Evolutionary conservation across 148 eudicot species (phyloP).

Genomic region (Diospyros kaki): DNA sequence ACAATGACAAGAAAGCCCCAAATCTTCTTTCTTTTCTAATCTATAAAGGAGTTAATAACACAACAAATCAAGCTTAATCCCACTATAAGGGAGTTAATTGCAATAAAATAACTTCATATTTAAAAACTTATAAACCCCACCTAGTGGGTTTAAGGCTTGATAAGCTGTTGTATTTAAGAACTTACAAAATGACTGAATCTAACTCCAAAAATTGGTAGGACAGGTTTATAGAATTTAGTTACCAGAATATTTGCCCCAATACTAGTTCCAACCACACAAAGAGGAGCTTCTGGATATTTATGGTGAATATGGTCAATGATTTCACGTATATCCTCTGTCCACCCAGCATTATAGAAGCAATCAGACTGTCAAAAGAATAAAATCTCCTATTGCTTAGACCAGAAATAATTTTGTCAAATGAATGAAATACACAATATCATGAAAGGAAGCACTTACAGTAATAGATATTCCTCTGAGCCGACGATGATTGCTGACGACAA

Average conservation of each 20-base stretch:
- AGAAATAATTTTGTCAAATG: not conserved
- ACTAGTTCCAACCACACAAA: constrained; percentile 86
- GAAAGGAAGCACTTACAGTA: constrained; percentile 58
- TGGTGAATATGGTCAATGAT: constrained; percentile 57
- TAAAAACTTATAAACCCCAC: no score
- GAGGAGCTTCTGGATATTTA: constrained; percentile 64
- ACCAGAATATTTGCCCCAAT: constrained; percentile 95
- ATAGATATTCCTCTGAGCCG: constrained; percentile 92
- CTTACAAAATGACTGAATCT: no score
- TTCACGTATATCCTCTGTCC: constrained; percentile 77
- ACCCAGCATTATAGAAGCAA: constrained; percentile 76
- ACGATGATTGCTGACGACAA: constrained; percentile 89
- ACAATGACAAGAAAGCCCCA: no score
- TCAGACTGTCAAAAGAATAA: constrained; percentile 58
- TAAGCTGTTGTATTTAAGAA: no score
- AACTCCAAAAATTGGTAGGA: not conserved
- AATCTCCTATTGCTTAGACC: not conserved
- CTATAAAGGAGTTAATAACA: no score
- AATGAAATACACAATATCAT: not conserved
- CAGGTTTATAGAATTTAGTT: constrained; percentile 8
- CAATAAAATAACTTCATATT: no score
- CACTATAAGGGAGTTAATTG: no score
- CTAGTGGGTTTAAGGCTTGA: no score
- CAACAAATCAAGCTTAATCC: no score
- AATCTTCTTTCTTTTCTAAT: no score